Conservation (phyloP, 2,329 filamentous ascomycete species). For the Albophoma yamanashiensis region DNA sequence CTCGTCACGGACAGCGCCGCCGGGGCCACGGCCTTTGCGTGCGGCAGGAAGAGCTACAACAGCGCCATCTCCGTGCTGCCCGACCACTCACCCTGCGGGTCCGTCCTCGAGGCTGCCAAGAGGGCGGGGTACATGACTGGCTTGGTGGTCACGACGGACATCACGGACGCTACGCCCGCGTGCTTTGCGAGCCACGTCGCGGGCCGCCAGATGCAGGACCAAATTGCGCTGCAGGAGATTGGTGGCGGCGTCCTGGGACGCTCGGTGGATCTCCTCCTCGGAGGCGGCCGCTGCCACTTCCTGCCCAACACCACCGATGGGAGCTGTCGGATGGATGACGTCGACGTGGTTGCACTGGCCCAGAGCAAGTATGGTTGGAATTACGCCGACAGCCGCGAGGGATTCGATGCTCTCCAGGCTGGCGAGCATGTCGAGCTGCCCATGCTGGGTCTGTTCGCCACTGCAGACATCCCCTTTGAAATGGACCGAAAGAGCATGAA, state of each 20-base stretch:
- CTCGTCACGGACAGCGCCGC: constrained; percentile 92
- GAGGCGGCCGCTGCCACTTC: constrained; percentile 89
- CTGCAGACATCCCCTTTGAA: constrained; percentile 80
- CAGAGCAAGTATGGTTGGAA: constrained; percentile 67
- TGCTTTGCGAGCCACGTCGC: constrained; percentile 89
- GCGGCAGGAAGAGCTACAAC: constrained; percentile 90
- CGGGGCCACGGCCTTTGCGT: constrained; percentile 95
- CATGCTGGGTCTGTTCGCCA: constrained; percentile 75
- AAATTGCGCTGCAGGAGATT: constrained; percentile 86
- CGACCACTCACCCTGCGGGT: constrained; percentile 78
- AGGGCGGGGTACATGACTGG: constrained; percentile 85
- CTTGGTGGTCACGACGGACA: constrained; percentile 84
- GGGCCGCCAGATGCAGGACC: constrained; percentile 69
- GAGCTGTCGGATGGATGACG: constrained; percentile 72
- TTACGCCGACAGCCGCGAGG: constrained; percentile 61
- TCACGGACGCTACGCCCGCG: constrained; percentile 93
- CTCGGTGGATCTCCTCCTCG: constrained; percentile 84
- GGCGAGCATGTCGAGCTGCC: constrained; percentile 66
- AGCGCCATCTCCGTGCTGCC: constrained; percentile 87
- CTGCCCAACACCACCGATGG: constrained; percentile 68
- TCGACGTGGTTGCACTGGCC: constrained; percentile 65
- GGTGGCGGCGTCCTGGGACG: constrained; percentile 79
- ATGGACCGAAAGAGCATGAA: constrained; percentile 75
- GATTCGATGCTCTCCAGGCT: constrained; percentile 63
- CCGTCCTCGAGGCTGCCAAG: constrained; percentile 87